phyloP scores from a whole-genome alignment of 2,329 filamentous ascomycete genomes.

The Purpureocillium takamizusanense region DNA sequence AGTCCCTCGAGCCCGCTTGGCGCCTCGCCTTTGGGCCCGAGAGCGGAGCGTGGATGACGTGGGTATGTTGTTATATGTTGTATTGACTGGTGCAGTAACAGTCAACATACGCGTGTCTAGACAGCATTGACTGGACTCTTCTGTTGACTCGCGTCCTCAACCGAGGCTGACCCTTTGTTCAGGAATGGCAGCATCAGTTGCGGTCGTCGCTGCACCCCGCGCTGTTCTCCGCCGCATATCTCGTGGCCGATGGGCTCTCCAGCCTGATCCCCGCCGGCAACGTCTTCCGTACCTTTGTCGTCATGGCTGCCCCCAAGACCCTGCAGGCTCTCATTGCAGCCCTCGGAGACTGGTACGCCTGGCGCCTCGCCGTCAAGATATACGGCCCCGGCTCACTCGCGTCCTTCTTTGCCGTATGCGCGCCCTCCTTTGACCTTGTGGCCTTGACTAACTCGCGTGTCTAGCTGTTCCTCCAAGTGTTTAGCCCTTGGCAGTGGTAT shows the following conservation, averaged over 20 bases:
- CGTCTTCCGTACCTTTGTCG: constrained; percentile 50
- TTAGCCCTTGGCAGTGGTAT: constrained; percentile 82
- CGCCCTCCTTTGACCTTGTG: no score
- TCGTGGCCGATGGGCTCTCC: constrained; percentile 47
- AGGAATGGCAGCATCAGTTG: constrained; percentile 90
- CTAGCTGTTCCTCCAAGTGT: constrained; percentile 27
- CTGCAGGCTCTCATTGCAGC: constrained; percentile 73
- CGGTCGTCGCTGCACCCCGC: constrained; percentile 87
- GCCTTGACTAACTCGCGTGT: background rate
- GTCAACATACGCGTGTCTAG: no score
- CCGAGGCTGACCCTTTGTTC: constrained; percentile 9
- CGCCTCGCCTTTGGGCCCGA: constrained; percentile 67
- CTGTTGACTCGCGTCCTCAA: no score
- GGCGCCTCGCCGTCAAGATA: constrained; percentile 65
- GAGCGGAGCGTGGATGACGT: constrained; percentile 87
- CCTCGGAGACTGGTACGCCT: constrained; percentile 76
- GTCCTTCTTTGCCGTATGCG: constrained; percentile 58
- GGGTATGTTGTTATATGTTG: constrained; percentile 68
- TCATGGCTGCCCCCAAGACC: constrained; percentile 65
- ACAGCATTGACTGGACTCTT: no score
- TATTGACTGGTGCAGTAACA: no score
- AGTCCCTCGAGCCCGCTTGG: constrained; percentile 93
- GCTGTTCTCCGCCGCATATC: constrained; percentile 73
- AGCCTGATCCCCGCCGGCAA: constrained; percentile 42
- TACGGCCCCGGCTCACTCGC: constrained; percentile 58